A percentile compares a stretch with the other conserved stretches of the same genome.
Evolutionary conservation across 768 basidiomycete genomes (phyloP).

Genomic region (Serendipita sp.): DNA sequence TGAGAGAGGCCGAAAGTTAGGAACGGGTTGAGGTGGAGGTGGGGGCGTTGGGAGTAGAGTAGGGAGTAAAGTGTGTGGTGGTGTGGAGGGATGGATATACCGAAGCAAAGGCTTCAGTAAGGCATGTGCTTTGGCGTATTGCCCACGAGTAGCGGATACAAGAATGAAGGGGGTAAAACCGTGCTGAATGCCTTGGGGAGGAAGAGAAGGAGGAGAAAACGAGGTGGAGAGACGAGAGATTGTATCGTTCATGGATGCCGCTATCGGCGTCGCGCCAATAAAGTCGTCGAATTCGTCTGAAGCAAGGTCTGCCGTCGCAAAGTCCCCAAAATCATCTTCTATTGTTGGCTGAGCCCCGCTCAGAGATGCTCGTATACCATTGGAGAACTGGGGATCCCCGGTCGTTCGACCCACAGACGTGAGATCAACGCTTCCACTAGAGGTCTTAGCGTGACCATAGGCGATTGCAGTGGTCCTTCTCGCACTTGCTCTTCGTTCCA

Average conservation of each 20-base stretch:
- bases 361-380: not conserved
- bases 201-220: not conserved
- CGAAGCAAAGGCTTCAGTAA: conserved; percentile 44
- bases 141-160: conserved; percentile 29
- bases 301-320: conserved; percentile 30
- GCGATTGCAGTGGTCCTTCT: not conserved
- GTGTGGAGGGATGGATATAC: conserved; percentile 29
- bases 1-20: conserved; percentile 16
- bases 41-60: conserved; percentile 28
- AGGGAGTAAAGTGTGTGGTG: conserved; percentile 53
- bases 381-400: not conserved
- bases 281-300: conserved; percentile 22
- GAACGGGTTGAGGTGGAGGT: conserved; percentile 11
- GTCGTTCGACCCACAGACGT: not conserved
- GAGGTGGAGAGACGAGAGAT: conserved; percentile 2
- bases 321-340: conserved; percentile 81
- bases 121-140: conserved; percentile 48
- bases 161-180: conserved; percentile 21
- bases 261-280: conserved; percentile 6
- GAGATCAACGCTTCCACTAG: conserved; percentile 1
- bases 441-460: conserved; percentile 3
- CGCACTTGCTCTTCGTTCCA: conserved; percentile 19
- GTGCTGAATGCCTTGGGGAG: conserved; percentile 11
- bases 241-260: conserved; percentile 1
- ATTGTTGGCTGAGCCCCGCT: not conserved